Evolutionary conservation across 768 basidiomycete genomes (phyloP).

Genomic region (Hericium rajendrae): DNA sequence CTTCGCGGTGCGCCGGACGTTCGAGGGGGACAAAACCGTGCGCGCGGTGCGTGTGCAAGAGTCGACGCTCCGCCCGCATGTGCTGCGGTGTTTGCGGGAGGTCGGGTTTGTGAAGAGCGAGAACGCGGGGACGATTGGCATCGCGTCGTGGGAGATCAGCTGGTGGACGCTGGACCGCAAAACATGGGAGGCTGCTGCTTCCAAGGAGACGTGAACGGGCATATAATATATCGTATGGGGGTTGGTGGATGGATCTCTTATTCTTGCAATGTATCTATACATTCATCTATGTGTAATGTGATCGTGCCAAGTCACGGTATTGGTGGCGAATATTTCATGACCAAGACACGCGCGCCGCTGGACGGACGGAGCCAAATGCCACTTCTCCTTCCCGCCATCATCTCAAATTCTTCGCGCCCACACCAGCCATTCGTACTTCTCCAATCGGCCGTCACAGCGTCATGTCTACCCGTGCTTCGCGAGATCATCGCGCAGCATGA

Average conservation of each 20-base stretch:
- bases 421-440: conserved; percentile 41
- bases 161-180: conserved; percentile 33
- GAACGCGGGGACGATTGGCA: conserved; percentile 36
- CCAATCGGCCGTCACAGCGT: conserved; percentile 53
- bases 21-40: conserved; percentile 33
- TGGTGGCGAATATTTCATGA: neutral
- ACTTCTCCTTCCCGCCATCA: conserved; percentile 18
- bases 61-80: conserved; percentile 44
- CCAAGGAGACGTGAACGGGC: neutral
- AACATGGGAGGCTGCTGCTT: conserved; percentile 26
- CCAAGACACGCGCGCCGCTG: neutral
- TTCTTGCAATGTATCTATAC: no score
- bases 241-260: no score
- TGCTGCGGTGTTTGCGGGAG: conserved; percentile 32
- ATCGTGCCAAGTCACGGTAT: no score
- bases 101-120: conserved; percentile 41
- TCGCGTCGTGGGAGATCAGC: conserved; percentile 48
- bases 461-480: conserved; percentile 45
- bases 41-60: conserved; percentile 36
- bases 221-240: neutral
- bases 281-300: no score
- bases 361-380: conserved; percentile 16
- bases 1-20: conserved; percentile 51
- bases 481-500: conserved; percentile 16
- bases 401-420: conserved; percentile 18